These are phyloP conservation scores for Wickerhamiella dianesei DNA, from an alignment of 805 yeast species.

Conservation along the genomic window DNA sequence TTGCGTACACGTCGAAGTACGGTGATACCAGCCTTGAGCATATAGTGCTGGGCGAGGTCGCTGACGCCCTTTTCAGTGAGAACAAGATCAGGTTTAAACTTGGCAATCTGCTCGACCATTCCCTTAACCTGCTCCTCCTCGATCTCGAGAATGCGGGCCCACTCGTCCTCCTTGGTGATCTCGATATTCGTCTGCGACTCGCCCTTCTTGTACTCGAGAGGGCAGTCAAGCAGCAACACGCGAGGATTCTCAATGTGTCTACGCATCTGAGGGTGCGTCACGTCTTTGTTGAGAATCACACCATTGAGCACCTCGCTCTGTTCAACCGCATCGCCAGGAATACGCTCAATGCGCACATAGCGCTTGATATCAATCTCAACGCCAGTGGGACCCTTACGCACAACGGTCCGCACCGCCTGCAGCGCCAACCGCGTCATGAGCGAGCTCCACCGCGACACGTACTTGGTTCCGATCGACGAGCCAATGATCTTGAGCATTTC, in stretches of 20 bases:
- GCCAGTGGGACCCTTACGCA: constrained; percentile 27
- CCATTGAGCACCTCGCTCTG: constrained; percentile 85
- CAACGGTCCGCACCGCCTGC: constrained; percentile 75
- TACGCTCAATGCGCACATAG: constrained; percentile 85
- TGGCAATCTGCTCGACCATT: constrained; percentile 72
- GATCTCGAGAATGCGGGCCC: constrained; percentile 88
- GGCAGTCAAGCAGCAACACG: constrained; percentile 82
- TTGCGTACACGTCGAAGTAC: constrained; percentile 90
- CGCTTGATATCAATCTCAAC: constrained; percentile 81
- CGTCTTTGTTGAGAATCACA: constrained; percentile 85
- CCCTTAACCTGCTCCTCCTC: constrained; percentile 93
- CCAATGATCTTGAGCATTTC: constrained; percentile 78
- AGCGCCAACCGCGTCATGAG: constrained; percentile 84
- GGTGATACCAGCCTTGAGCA: constrained; percentile 84
- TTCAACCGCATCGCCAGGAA: constrained; percentile 95
- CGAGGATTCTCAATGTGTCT: constrained; percentile 81
- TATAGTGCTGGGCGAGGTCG: constrained; percentile 92
- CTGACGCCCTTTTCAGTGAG: constrained; percentile 97
- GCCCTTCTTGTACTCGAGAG: constrained; percentile 96
- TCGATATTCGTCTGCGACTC: constrained; percentile 97
- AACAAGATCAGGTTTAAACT: constrained; percentile 83
- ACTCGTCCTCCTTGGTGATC: constrained; percentile 89
- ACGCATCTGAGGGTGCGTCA: constrained; percentile 97
- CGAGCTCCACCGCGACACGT: constrained; percentile 78
- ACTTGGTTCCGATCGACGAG: constrained; percentile 93